Evolutionary conservation across 2,329 filamentous ascomycete genomes (phyloP).

Genomic region (Tolypocladium tundrense): DNA sequence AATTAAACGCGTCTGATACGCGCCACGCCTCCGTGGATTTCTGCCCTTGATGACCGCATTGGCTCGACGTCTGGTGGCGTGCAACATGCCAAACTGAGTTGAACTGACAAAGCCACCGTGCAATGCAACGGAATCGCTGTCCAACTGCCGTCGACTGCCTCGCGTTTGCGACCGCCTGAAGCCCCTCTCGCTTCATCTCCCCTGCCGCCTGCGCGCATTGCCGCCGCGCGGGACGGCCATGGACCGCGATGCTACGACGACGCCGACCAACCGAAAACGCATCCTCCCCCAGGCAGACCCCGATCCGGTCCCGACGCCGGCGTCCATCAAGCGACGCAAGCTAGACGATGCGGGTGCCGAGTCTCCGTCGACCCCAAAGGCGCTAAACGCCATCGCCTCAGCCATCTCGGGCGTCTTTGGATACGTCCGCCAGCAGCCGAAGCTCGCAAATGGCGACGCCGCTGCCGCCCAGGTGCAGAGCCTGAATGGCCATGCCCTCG

Average conservation of each 20-base stretch:
- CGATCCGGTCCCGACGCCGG: conserved; percentile 14
- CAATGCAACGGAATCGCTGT: neutral
- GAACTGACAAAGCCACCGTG: neutral
- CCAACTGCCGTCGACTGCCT: neutral
- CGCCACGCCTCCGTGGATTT: neutral
- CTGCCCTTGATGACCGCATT: neutral
- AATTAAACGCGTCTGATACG: conserved; percentile 4
- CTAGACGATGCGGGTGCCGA: conserved; percentile 15
- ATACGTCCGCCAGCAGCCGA: conserved; percentile 8
- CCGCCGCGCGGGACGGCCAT: conserved; percentile 8
- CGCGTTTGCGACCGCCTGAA: neutral
- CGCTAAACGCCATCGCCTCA: conserved; percentile 19
- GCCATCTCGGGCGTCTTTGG: conserved; percentile 18
- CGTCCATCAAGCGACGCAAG: conserved; percentile 19
- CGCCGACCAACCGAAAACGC: conserved; percentile 13
- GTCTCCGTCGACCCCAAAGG: conserved; percentile 18
- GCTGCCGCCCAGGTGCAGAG: neutral
- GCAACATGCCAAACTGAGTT: neutral
- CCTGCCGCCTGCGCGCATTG: neutral
- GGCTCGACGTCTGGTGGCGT: neutral
- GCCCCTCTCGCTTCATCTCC: neutral
- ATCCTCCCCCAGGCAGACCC: conserved; percentile 8
- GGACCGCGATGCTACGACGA: conserved; percentile 13
- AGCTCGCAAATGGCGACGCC: neutral
- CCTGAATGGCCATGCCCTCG: conserved; percentile 1